Base-by-base conservation (phyloP, 1,284 basidiomycete species). In the Sporisorium graminicola region DNA sequence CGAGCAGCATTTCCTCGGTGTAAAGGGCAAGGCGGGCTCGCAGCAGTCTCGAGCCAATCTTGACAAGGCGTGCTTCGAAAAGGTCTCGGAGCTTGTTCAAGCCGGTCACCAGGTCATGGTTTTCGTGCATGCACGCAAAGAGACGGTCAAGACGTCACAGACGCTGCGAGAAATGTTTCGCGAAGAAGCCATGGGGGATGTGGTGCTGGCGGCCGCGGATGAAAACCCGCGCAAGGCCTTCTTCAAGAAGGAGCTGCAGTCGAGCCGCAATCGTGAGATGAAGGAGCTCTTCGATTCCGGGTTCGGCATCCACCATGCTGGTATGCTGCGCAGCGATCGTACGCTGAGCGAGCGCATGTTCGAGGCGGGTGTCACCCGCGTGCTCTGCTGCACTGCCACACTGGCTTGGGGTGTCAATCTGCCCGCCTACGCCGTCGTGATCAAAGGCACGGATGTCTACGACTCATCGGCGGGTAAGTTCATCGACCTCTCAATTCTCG, bases 341-440 rank as follows among this genome's bases (percentile, higher is more conserved):
- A 98, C 94, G 83, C 90, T 99, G 88, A 96, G 94, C 91, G 97
- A 99, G 87, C 89, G 91, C 80, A 91, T 98, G 90, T 99, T 99
- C 79, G 93, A 93, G 81, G 91, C 92, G 13, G 90, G 91, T 77
- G 92, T 91, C 13, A 95, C 99, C 82, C 76, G 97, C 93, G 94
- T 98, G 53, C 88, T 99, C 12, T 98, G 94, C 86, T 99, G 97
- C 88, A 99, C 97, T 3, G 94, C 97, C 2, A 99, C 97, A 0
- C 89, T 99, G 35, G 97, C 97, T 1, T 99, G 97, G 97, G 97
- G 97, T 88, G 97, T 99, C 81, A 99, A 99, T 86, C 88, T 99
- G 81, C 97, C 97, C 43, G 97, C 97, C 5, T 98, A 99, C 87
- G 97, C 97, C 63, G 94, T 88, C 64, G 88, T 99, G 76, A 99